Percentiles rank a stretch among this genome's conserved stretches.
phyloP scores from a whole-genome alignment of 2,329 filamentous ascomycete genomes.

The Aplosporella prunicola region DNA sequence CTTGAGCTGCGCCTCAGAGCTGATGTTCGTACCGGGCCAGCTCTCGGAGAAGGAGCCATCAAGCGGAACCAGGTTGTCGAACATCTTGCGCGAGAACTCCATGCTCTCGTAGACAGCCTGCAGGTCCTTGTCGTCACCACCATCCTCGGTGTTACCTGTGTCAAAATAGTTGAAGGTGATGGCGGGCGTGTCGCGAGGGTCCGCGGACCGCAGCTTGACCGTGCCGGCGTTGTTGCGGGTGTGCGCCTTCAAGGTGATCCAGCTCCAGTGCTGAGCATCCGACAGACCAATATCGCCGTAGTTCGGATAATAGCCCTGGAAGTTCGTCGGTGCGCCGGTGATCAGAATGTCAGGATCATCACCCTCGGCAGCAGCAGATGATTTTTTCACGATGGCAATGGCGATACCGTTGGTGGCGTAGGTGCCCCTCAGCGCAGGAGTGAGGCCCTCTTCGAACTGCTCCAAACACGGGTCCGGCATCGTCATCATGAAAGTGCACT shows the following conservation, averaged over 20 bases:
- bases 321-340: constrained; percentile 45
- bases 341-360: constrained; percentile 39
- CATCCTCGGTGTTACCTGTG: constrained; percentile 37
- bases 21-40: constrained; percentile 34
- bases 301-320: constrained; percentile 47
- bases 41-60: constrained; percentile 31
- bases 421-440: constrained; percentile 24
- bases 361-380: constrained; percentile 29
- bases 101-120: constrained; percentile 48
- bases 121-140: constrained; percentile 26
- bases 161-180: constrained; percentile 40
- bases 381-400: constrained; percentile 34
- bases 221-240: constrained; percentile 52
- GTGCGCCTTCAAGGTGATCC: constrained; percentile 52
- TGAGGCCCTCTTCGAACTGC: constrained; percentile 28
- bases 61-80: constrained; percentile 13
- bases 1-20: constrained; percentile 33
- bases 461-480: constrained; percentile 36
- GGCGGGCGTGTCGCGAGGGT: constrained; percentile 54
- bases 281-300: constrained; percentile 39
- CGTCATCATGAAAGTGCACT: constrained; percentile 26
- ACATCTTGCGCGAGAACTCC: constrained; percentile 38
- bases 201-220: constrained; percentile 49
- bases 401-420: constrained; percentile 46
- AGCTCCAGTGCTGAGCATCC: constrained; percentile 38